phyloP scores from a whole-genome alignment of 495 filamentous ascomycete genomes.

The Staphylotrichum longicolle region DNA sequence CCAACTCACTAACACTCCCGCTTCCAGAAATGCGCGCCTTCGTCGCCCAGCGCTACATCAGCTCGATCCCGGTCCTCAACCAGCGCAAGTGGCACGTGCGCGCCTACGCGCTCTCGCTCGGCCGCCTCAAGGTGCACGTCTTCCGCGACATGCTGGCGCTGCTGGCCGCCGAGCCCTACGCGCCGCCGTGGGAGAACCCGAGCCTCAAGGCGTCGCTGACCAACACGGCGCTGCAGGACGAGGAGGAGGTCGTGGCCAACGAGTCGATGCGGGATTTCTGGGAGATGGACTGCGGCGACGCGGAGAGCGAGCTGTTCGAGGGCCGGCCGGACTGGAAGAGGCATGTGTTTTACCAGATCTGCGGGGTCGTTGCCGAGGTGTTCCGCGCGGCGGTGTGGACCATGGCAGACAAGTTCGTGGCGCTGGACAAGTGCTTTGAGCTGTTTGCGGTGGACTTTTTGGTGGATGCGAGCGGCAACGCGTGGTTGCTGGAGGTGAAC shows the following conservation, averaged over 20 bases:
- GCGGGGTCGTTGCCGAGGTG: constrained; percentile 53
- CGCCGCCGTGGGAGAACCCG: constrained; percentile 32
- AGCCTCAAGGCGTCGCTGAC: constrained; percentile 51
- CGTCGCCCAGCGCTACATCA: constrained; percentile 71
- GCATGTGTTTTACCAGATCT: constrained; percentile 59
- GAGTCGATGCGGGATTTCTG: constrained; percentile 63
- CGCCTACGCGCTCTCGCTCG: constrained; percentile 68
- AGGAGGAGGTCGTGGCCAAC: constrained; percentile 15
- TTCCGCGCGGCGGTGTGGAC: constrained; percentile 64
- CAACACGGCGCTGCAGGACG: constrained; percentile 74
- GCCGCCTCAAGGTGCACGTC: constrained; percentile 66
- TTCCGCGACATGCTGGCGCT: constrained; percentile 74
- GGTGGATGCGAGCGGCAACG: constrained; percentile 54
- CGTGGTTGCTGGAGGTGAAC: constrained; percentile 72
- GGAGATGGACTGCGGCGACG: constrained; percentile 29
- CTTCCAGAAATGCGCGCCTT: constrained; percentile 61
- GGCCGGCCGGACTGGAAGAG: constrained; percentile 40
- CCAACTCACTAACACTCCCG: too few species aligned
- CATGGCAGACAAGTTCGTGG: constrained; percentile 34
- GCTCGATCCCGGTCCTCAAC: constrained; percentile 62
- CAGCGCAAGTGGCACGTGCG: constrained; percentile 78
- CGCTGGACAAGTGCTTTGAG: constrained; percentile 72
- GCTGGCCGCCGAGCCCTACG: constrained; percentile 64
- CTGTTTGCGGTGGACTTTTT: constrained; percentile 75
- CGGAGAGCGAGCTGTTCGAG: constrained; percentile 6